These are phyloP conservation scores for Coemansia sp. DNA, from an alignment of 192 early-diverging fungal genomes.

Conservation along the genomic window DNA sequence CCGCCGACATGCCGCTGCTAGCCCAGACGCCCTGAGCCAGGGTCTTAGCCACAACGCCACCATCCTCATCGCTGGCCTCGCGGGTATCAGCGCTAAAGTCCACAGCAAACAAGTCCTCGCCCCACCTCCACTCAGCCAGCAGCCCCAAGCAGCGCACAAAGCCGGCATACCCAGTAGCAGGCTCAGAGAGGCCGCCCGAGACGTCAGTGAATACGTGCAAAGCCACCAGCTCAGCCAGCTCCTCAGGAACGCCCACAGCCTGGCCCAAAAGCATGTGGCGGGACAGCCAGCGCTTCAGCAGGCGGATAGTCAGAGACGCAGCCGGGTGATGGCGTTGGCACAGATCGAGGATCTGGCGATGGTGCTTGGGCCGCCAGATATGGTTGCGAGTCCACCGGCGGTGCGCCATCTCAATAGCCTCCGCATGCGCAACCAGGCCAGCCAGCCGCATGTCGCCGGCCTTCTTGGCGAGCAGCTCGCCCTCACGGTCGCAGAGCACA, in stretches of 20 bases:
- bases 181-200: constrained; percentile 53
- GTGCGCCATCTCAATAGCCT: constrained; percentile 44
- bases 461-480: constrained; percentile 56
- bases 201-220: constrained; percentile 67
- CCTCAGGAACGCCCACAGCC: constrained; percentile 62
- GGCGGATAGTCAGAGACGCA: constrained; percentile 74
- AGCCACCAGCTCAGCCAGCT: constrained; percentile 75
- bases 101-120: constrained; percentile 72
- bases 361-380: constrained; percentile 34
- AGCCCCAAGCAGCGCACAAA: constrained; percentile 75
- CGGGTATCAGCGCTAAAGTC: constrained; percentile 68
- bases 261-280: constrained; percentile 73
- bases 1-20: constrained; percentile 14
- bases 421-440: constrained; percentile 49
- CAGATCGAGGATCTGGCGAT: constrained; percentile 65
- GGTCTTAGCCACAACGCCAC: not conserved
- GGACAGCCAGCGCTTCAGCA: constrained; percentile 88
- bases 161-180: constrained; percentile 67
- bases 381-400: constrained; percentile 31
- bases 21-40: constrained; percentile 20
- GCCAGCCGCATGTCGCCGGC: constrained; percentile 35
- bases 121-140: constrained; percentile 73
- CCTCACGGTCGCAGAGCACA: constrained; percentile 72
- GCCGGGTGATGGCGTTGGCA: constrained; percentile 70
- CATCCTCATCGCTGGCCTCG: constrained; percentile 35